Evolutionary conservation across 768 basidiomycete species (phyloP).

Genomic region (Auricularia sp.): DNA sequence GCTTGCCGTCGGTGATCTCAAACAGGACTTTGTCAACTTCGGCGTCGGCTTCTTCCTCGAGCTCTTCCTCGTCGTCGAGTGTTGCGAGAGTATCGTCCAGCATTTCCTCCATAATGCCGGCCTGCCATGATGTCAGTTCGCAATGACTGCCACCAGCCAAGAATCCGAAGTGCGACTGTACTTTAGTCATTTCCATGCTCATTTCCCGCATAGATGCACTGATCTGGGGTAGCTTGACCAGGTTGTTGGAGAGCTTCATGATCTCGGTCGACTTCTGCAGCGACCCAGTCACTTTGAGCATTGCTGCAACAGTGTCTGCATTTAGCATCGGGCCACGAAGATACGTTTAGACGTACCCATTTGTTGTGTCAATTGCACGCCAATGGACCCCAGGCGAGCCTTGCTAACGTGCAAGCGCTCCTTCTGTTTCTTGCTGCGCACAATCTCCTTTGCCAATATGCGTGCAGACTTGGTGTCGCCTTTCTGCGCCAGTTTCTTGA

Average conservation of each 20-base stretch:
- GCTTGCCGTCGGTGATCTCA: conserved; percentile 90
- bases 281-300: conserved; percentile 95
- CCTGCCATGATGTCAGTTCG: conserved; percentile 34
- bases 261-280: conserved; percentile 97
- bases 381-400: conserved; percentile 83
- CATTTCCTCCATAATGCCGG: conserved; percentile 98
- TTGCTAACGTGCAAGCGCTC: conserved; percentile 87
- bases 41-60: conserved; percentile 93
- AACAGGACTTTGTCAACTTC: conserved; percentile 96
- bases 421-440: conserved; percentile 89
- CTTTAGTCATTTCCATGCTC: conserved; percentile 99
- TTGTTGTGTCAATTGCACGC: conserved; percentile 82
- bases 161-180: conserved; percentile 18
- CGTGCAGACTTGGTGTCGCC: conserved; percentile 89
- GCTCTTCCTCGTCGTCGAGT: conserved; percentile 86
- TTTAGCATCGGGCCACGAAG: neutral
- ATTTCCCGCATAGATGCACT: conserved; percentile 91
- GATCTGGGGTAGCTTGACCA: conserved; percentile 87
- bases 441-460: conserved; percentile 88
- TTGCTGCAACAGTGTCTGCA: conserved; percentile 40
- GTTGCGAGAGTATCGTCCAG: conserved; percentile 77
- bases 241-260: conserved; percentile 93
- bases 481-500: conserved; percentile 84
- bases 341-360: conserved; percentile 49
- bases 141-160: neutral